Evolutionary conservation across 2,329 filamentous ascomycete species (phyloP).

Genomic region (Paraphaeosphaeria sporulosa): DNA sequence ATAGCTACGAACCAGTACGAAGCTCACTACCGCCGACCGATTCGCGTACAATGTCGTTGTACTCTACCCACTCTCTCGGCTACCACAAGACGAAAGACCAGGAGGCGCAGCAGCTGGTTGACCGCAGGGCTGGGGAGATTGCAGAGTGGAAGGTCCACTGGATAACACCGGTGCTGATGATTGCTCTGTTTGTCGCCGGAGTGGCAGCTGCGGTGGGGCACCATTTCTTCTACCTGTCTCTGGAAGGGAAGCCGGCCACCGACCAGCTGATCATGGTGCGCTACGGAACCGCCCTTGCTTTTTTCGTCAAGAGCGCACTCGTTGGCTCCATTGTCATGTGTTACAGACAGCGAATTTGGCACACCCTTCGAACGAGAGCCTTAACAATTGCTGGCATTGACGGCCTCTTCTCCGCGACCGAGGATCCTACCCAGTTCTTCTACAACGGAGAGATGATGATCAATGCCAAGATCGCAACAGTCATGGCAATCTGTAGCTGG

Average conservation of each 20-base stretch:
- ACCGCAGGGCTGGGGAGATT: conserved; percentile 42
- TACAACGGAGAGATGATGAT: conserved; percentile 45
- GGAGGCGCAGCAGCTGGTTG: conserved; percentile 42
- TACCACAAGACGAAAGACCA: conserved; percentile 39
- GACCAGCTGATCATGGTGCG: conserved; percentile 45
- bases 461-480: conserved; percentile 46
- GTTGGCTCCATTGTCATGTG: conserved; percentile 45
- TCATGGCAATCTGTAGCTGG: conserved; percentile 43
- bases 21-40: conserved; percentile 23
- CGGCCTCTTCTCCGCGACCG: conserved; percentile 46
- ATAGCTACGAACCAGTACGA: conserved; percentile 31
- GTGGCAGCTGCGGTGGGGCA: conserved; percentile 44
- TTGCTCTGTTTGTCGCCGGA: conserved; percentile 39
- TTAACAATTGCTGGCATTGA: conserved; percentile 50
- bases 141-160: conserved; percentile 48
- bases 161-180: conserved; percentile 41
- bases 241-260: conserved; percentile 40
- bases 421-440: conserved; percentile 45
- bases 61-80: conserved; percentile 33
- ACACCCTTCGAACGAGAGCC: conserved; percentile 45
- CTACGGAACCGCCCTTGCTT: conserved; percentile 48
- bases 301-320: conserved; percentile 48
- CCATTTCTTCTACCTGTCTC: conserved; percentile 43
- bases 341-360: conserved; percentile 50
- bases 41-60: conserved; percentile 31